Evolutionary conservation across 2,329 filamentous ascomycete species (phyloP).

Genomic region (Fusarium sp.): DNA sequence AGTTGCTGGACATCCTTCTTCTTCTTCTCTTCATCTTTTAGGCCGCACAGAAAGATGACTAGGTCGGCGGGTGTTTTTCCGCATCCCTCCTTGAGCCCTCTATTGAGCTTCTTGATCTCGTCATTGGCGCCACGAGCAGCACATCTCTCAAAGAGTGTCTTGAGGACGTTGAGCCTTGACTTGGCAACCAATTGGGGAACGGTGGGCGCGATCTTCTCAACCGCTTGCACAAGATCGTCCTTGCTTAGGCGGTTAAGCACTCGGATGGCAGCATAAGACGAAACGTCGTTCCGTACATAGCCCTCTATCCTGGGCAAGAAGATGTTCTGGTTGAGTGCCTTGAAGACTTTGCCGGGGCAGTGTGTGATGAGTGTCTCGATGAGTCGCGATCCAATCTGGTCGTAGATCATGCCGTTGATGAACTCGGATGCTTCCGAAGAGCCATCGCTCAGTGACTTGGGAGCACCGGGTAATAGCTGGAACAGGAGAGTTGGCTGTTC

Average conservation of each 20-base stretch:
- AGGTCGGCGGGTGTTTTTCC: conserved; percentile 58
- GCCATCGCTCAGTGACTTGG: conserved; percentile 73
- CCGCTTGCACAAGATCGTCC: conserved; percentile 80
- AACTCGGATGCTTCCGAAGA: conserved; percentile 78
- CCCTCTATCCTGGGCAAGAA: conserved; percentile 83
- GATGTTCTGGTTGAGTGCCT: conserved; percentile 80
- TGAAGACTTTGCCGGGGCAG: conserved; percentile 89
- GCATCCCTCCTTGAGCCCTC: conserved; percentile 58
- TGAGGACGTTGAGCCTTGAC: conserved; percentile 80
- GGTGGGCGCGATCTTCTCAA: conserved; percentile 76
- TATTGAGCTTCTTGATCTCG: conserved; percentile 59
- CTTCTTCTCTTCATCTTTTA: conserved; percentile 52
- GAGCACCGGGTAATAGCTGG: conserved; percentile 79
- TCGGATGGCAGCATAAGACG: conserved; percentile 85
- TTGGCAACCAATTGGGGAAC: conserved; percentile 77
- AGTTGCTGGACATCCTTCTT: conserved; percentile 51
- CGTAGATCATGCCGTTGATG: conserved; percentile 87
- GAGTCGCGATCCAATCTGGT: conserved; percentile 87
- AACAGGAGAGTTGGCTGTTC: conserved; percentile 68
- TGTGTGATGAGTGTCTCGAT: conserved; percentile 85
- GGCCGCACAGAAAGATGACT: conserved; percentile 60
- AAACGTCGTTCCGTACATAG: conserved; percentile 87
- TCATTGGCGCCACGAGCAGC: conserved; percentile 69
- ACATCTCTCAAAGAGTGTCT: conserved; percentile 84
- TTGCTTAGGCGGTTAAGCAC: conserved; percentile 85